phyloP scores from a whole-genome alignment of 2,329 filamentous ascomycete species.

The Bimuria novae-zelandiae region DNA sequence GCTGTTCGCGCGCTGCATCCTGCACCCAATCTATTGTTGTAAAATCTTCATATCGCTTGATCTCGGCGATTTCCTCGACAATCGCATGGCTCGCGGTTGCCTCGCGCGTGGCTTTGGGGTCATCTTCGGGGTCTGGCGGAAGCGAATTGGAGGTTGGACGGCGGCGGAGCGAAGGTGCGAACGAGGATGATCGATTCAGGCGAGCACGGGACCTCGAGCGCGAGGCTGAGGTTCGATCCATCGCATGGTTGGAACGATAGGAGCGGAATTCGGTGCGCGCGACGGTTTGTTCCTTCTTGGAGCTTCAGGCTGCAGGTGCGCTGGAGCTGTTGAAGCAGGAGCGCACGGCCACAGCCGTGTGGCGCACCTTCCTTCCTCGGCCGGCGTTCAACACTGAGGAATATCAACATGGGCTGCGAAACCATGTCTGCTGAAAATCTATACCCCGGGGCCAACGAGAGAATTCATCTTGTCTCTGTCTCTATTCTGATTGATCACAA shows the following conservation, averaged over 20 bases:
- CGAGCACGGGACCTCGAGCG: conserved; percentile 29
- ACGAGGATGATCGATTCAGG: conserved; percentile 49
- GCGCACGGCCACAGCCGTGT: background rate
- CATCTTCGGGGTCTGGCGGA: conserved; percentile 65
- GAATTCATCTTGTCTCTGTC: no score
- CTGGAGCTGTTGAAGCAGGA: background rate
- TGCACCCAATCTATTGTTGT: conserved; percentile 99
- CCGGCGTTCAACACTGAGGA: no score
- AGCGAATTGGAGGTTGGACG: conserved; percentile 71
- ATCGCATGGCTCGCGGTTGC: conserved; percentile 70
- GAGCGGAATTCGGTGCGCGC: background rate
- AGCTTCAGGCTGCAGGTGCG: background rate
- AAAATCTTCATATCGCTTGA: conserved; percentile 98
- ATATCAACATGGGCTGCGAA: no score
- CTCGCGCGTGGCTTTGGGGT: conserved; percentile 57
- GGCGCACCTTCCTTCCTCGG: no score
- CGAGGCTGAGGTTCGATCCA: conserved; percentile 50
- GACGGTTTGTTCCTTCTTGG: background rate
- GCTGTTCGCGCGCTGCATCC: conserved; percentile 88
- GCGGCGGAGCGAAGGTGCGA: conserved; percentile 59
- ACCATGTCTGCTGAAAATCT: no score
- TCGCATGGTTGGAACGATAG: conserved; percentile 41
- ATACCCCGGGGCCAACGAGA: no score
- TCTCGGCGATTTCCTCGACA: conserved; percentile 94
- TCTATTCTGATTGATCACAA: no score